Evolutionary conservation across 192 early-diverging fungal species (phyloP).

Genomic region (Entophlyctis luteolus): DNA sequence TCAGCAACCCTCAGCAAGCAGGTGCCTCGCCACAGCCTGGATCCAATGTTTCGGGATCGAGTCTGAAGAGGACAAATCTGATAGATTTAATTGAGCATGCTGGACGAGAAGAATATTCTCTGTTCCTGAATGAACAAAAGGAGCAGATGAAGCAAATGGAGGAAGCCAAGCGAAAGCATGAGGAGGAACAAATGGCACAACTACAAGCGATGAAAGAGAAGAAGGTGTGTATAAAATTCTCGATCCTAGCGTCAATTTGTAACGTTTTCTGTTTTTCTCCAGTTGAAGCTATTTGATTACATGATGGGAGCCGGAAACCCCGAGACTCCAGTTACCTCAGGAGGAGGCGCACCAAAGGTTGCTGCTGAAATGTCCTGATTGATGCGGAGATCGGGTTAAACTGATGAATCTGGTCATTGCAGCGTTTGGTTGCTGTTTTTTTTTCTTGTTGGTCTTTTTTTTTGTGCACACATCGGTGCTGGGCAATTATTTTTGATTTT

Average conservation of each 20-base stretch:
- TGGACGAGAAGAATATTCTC: conserved; percentile 60
- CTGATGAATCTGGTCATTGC: too few species aligned
- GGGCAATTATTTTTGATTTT: not conserved
- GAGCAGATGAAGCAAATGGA: conserved; percentile 64
- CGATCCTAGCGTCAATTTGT: not conserved
- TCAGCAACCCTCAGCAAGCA: conserved; percentile 34
- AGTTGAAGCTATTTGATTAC: conserved; percentile 24
- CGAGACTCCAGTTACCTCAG: not conserved
- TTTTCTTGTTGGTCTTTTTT: too few species aligned
- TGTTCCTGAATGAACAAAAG: conserved; percentile 63
- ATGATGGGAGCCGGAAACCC: conserved; percentile 22
- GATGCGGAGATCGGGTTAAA: too few species aligned
- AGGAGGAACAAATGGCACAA: conserved; percentile 64
- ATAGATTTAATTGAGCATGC: conserved; percentile 65
- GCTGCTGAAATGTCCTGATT: too few species aligned
- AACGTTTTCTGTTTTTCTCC: not conserved
- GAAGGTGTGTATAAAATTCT: conserved; percentile 66
- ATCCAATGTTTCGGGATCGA: not conserved
- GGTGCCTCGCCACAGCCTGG: conserved; percentile 43
- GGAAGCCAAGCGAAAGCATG: conserved; percentile 59
- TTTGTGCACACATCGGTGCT: too few species aligned
- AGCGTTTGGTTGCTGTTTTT: too few species aligned
- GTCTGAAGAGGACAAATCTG: conserved; percentile 54
- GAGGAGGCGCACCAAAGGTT: not conserved
- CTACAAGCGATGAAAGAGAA: conserved; percentile 88